Conservation (phyloP, 2,329 filamentous ascomycete species). For the Peltaster fructicola region DNA sequence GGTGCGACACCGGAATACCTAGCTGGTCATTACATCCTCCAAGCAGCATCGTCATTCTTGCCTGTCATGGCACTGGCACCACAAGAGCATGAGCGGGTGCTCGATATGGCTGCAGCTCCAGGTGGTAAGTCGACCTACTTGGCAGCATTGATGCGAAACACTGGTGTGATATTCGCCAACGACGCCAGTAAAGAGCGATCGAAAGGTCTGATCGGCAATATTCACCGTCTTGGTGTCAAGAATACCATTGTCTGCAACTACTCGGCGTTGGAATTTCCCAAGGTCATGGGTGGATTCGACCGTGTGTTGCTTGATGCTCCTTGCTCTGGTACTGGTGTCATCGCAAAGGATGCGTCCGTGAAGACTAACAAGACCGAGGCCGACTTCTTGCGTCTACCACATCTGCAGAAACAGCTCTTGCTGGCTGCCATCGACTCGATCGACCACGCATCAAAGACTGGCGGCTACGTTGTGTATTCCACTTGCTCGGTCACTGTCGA, state of each 20-base stretch:
- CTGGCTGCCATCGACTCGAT: constrained; percentile 89
- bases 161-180: constrained; percentile 87
- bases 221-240: constrained; percentile 81
- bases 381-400: constrained; percentile 84
- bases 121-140: constrained; percentile 95
- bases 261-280: constrained; percentile 84
- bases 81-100: constrained; percentile 76
- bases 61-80: constrained; percentile 95
- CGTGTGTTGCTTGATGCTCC: constrained; percentile 86
- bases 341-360: constrained; percentile 87
- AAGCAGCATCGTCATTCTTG: constrained; percentile 90
- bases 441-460: constrained; percentile 78
- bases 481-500: constrained; percentile 91
- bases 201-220: constrained; percentile 95
- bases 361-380: constrained; percentile 97
- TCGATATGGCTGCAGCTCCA: constrained; percentile 90
- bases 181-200: constrained; percentile 85
- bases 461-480: constrained; percentile 90
- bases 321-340: constrained; percentile 92
- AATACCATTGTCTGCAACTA: constrained; percentile 95
- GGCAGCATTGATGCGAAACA: constrained; percentile 96
- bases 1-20: constrained; percentile 96
- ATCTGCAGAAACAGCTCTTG: constrained; percentile 86
- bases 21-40: constrained; percentile 91
- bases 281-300: constrained; percentile 89